Base-by-base conservation (phyloP, 2,329 filamentous ascomycete species). In the Blumeriella jaapii region DNA sequence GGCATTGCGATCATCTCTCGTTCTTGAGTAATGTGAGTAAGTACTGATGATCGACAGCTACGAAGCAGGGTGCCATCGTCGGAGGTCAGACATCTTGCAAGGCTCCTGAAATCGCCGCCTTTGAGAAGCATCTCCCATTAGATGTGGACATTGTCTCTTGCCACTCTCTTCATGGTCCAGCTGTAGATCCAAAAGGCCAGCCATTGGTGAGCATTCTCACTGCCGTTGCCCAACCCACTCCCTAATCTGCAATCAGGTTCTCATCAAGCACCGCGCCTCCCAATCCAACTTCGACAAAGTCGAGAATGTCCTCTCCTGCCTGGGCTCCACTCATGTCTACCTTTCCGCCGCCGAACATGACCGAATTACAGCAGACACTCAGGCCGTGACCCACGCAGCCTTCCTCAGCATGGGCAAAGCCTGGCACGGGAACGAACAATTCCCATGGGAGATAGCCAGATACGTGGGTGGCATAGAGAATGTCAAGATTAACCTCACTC, bases 41-140 rank as follows among this genome's bases (percentile, higher is more conserved):
- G 34, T 40, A 38, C 40, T 50, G 27, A 47, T 12, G 20, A 8
- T 36, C 11, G 13, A 8, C 55, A 94, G 87, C 91, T 47, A 98
- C 91, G 39, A 96, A 95, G 59, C 71, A 91, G 54, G 82, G 83
- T 45, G 91, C 91, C 46, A 93, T 98, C 44, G 91, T 98, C 14
- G 93, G 91, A 40, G 91, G 91, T 6, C 91, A 98, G 59, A 98
- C 91, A 1, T 96, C 91, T 1, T 98, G 91, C 69, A 98, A 98
- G 62, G 86, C 85, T 31, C 91, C 91, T 13, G 91, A 98, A 60
- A 91, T 98, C 53, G 77, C 76, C 22, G 89, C 91, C 3, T 95
- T 98, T 51, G 89, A 96, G 52, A 75, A 77, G 48, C 74, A 94
- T 61, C 74, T 98, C 12, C 91, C 91, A 1, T 52, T 64, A 22